Conservation (phyloP, 441 rosid species). For the Euphorbia schlechtendalii region DNA sequence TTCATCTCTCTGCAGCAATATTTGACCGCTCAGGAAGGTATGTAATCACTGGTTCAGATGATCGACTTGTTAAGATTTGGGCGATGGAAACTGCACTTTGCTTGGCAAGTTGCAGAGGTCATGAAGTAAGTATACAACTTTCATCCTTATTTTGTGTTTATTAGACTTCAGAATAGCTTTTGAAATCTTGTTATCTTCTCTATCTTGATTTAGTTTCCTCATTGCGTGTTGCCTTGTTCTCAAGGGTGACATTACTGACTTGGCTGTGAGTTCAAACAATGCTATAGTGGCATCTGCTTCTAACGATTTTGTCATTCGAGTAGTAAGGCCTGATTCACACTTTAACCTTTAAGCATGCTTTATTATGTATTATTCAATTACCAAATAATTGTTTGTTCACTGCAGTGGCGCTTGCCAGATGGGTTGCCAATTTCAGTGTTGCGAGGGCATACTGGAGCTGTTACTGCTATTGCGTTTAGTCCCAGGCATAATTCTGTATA, state of each 20-base stretch:
- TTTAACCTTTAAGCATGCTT: slow-evolving; percentile 15
- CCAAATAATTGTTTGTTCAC: slow-evolving; percentile 21
- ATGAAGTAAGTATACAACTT: slow-evolving; percentile 66
- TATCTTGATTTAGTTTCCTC: slow-evolving; percentile 23
- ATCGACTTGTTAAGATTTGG: slow-evolving; percentile 99
- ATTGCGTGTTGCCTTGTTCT: slow-evolving; percentile 30
- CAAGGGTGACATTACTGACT: slow-evolving; percentile 98
- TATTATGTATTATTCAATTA: slow-evolving; percentile 3
- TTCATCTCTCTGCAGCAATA: slow-evolving; percentile 62
- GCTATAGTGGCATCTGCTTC: slow-evolving; percentile 91
- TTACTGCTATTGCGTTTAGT: slow-evolving; percentile 95
- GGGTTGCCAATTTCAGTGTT: slow-evolving; percentile 91
- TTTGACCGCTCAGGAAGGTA: slow-evolving; percentile 95
- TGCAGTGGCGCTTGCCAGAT: slow-evolving; percentile 99
- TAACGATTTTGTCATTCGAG: slow-evolving; percentile 86
- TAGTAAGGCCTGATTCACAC: slow-evolving; percentile 49
- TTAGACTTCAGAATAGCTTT: slow-evolving; percentile 1
- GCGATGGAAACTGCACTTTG: slow-evolving; percentile 99
- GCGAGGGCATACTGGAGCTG: slow-evolving; percentile 90
- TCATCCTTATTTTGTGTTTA: slow-evolving; percentile 8
- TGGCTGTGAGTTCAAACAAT: slow-evolving; percentile 97
- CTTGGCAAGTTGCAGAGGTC: slow-evolving; percentile 99
- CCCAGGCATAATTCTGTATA: slow-evolving; percentile 75
- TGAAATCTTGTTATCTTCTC: slow-evolving; percentile 9
- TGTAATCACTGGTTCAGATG: slow-evolving; percentile 97